Conservation (phyloP, 192 early-diverging fungal species). For the Backusella parvicylindrica region DNA sequence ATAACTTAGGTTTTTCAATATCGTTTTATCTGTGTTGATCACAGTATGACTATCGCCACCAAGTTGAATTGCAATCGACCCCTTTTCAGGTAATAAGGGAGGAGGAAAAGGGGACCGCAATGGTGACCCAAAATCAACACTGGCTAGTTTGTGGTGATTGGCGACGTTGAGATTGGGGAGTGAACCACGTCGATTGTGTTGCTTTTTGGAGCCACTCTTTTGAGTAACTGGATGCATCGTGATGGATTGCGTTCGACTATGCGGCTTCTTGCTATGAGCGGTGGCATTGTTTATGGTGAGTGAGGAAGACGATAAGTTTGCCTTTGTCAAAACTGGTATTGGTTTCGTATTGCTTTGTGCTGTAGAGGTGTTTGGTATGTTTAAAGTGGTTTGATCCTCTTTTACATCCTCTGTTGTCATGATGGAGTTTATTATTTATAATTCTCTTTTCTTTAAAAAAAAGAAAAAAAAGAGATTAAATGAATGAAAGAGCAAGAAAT, state of each 20-base stretch:
- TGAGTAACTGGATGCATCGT: not conserved
- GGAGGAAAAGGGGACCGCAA: not conserved
- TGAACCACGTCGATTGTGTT: not conserved
- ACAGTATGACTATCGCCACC: not conserved
- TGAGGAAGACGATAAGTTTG: not conserved
- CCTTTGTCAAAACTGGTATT: not conserved
- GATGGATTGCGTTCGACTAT: constrained; percentile 9
- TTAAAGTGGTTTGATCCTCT: not conserved
- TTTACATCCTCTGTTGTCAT: not conserved
- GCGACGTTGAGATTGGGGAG: not conserved
- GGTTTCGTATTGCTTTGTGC: not conserved
- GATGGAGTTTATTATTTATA: not conserved
- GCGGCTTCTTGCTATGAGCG: not conserved
- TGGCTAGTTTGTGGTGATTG: not conserved
- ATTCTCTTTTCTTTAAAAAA: no score
- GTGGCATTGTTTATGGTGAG: not conserved
- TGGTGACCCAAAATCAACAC: not conserved
- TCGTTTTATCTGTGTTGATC: not conserved
- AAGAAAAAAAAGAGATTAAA: not conserved
- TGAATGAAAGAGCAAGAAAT: not conserved
- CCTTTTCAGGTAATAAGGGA: not conserved
- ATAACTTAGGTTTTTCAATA: constrained; percentile 38
- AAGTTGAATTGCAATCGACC: not conserved
- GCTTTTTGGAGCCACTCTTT: not conserved
- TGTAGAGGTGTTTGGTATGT: not conserved